Conservation (phyloP, 768 basidiomycete genomes). For the Russula foetens region DNA sequence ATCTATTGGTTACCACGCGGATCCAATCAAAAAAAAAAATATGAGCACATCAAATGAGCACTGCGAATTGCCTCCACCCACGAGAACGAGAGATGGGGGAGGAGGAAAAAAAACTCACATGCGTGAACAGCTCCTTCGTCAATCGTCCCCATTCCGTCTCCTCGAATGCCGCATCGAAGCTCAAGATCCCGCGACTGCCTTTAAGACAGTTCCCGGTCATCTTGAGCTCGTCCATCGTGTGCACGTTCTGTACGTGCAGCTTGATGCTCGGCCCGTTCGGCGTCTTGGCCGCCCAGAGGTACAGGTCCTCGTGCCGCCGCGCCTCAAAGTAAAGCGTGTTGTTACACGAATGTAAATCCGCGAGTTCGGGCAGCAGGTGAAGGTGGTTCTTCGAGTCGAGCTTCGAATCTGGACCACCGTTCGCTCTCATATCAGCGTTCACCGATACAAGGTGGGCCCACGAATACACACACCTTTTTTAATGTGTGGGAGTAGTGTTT, state of each 20-base stretch:
- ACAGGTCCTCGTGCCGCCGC: constrained; percentile 89
- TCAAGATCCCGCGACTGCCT: constrained; percentile 85
- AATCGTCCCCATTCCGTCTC: constrained; percentile 78
- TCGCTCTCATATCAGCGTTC: neutral
- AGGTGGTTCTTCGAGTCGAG: constrained; percentile 95
- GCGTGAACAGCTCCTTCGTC: constrained; percentile 90
- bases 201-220: constrained; percentile 99
- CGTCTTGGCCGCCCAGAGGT: constrained; percentile 93
- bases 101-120: constrained; percentile 43
- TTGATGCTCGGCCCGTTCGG: constrained; percentile 98
- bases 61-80: neutral
- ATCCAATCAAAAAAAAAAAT: neutral
- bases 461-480: constrained; percentile 72
- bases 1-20: constrained; percentile 46
- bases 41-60: neutral
- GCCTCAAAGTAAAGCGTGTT: constrained; percentile 97
- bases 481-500: constrained; percentile 82
- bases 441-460: neutral
- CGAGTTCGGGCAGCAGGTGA: constrained; percentile 87
- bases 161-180: constrained; percentile 89
- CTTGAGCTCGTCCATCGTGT: constrained; percentile 99
- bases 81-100: neutral
- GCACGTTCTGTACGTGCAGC: constrained; percentile 95
- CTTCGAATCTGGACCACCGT: constrained; percentile 66
- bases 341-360: constrained; percentile 96